A percentile compares a stretch with the other conserved stretches of the same genome.
Conservation (phyloP, 2,329 filamentous ascomycete species). For the Beauveria pseudobassiana region DNA sequence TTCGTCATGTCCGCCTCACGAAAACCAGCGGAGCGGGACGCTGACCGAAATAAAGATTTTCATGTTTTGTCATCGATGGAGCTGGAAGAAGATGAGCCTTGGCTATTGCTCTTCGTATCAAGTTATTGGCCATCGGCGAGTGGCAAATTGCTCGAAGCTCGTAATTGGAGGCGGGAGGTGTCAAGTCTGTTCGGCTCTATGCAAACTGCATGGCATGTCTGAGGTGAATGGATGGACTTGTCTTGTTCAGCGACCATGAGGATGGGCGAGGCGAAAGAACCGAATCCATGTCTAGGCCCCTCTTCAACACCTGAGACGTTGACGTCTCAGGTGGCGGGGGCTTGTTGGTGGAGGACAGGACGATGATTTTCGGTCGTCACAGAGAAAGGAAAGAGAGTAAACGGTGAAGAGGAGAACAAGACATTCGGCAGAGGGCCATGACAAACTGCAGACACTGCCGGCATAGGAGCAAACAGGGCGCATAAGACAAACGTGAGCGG, state of each 20-base stretch:
- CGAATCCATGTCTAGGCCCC: neutral
- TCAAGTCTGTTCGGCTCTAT: no score
- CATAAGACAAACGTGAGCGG: no score
- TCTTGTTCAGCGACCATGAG: neutral
- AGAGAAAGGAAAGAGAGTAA: no score
- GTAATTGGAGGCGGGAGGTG: no score
- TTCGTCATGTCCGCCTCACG: neutral
- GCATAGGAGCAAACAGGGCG: no score
- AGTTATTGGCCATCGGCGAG: no score
- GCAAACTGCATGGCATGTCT: neutral
- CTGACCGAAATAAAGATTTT: neutral
- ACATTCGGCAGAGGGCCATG: no score
- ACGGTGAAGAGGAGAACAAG: no score
- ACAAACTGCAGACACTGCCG: no score
- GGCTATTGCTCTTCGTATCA: neutral
- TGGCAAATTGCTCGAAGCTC: no score
- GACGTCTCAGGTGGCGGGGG: slow-evolving; percentile 15
- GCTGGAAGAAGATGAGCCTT: no score
- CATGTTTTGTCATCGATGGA: no score
- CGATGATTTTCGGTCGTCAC: neutral
- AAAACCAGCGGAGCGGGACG: neutral
- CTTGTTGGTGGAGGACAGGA: neutral
- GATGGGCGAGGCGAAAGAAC: neutral
- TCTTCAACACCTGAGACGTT: slow-evolving; percentile 15
- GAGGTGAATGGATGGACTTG: neutral